Evolutionary conservation across 495 filamentous ascomycete species (phyloP).

Genomic region (Aspergillus coremiiformis): DNA sequence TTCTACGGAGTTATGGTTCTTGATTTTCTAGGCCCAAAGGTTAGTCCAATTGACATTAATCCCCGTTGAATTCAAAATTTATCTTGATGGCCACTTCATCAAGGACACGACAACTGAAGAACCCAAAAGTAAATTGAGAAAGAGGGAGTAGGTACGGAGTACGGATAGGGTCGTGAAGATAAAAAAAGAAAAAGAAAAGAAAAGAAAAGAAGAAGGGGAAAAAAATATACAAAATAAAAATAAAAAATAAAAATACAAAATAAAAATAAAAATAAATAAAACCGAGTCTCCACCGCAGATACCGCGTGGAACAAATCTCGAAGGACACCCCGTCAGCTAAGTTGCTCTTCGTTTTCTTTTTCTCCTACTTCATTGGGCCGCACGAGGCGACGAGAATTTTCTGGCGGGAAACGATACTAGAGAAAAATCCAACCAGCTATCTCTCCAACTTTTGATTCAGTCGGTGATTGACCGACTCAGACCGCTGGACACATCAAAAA

Average conservation of each 20-base stretch:
- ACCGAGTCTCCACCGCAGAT: slow-evolving; percentile 13
- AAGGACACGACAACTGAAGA: background rate
- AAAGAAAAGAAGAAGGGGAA: no score
- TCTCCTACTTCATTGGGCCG: background rate
- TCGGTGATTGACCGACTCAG: slow-evolving; percentile 8
- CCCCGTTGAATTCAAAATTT: background rate
- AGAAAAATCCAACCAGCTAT: background rate
- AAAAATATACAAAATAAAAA: no score
- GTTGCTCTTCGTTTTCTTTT: slow-evolving; percentile 1
- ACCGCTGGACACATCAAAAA: slow-evolving; percentile 3
- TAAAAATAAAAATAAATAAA: no score
- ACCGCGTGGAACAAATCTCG: slow-evolving; percentile 11
- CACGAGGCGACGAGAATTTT: slow-evolving; percentile 5
- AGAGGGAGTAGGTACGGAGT: background rate
- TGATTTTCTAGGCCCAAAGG: background rate
- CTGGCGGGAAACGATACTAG: background rate
- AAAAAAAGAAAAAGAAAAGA: no score
- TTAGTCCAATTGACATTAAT: background rate
- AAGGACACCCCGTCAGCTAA: background rate
- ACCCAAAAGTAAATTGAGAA: no score
- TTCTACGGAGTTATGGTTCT: no score
- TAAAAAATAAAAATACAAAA: no score
- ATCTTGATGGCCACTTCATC: background rate
- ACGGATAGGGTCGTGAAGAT: background rate
- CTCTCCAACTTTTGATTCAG: background rate